Evolutionary conservation across 257 asterid genomes (phyloP).

Genomic region (Fraxinus pennsylvanica): DNA sequence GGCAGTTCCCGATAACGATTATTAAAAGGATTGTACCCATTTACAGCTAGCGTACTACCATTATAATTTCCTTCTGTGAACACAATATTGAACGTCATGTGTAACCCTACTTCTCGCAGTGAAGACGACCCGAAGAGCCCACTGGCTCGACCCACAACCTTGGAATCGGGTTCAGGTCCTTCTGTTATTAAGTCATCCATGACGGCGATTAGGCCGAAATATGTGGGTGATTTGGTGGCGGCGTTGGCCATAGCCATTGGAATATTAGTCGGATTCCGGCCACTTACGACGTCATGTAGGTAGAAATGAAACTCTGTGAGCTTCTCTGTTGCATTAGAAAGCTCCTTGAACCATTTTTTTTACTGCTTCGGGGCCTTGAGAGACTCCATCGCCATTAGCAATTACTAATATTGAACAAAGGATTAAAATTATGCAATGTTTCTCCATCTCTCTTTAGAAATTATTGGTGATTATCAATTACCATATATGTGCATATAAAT

Average conservation of each 20-base stretch:
- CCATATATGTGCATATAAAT: too few species aligned
- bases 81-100: slow-evolving; percentile 8
- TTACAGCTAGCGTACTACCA: slow-evolving; percentile 3
- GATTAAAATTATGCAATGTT: too few species aligned
- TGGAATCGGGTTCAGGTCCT: neutral
- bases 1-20: neutral
- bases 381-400: neutral
- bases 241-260: slow-evolving; percentile 7
- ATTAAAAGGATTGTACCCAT: neutral
- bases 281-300: neutral
- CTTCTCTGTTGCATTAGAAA: neutral
- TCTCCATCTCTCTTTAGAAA: too few species aligned
- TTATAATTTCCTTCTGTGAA: slow-evolving; percentile 1
- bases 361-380: neutral
- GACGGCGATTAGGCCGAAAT: neutral
- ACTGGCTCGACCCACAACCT: slow-evolving; percentile 1
- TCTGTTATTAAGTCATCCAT: slow-evolving; percentile 19
- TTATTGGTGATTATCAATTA: too few species aligned
- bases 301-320: slow-evolving; percentile 6
- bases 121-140: neutral
- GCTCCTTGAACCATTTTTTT: neutral
- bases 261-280: neutral
- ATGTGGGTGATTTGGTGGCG: neutral
- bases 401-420: too few species aligned
- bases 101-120: neutral